These are phyloP conservation scores for Microcyclospora pomicola DNA, from an alignment of 2,329 filamentous ascomycete genomes.

Conservation along the genomic window DNA sequence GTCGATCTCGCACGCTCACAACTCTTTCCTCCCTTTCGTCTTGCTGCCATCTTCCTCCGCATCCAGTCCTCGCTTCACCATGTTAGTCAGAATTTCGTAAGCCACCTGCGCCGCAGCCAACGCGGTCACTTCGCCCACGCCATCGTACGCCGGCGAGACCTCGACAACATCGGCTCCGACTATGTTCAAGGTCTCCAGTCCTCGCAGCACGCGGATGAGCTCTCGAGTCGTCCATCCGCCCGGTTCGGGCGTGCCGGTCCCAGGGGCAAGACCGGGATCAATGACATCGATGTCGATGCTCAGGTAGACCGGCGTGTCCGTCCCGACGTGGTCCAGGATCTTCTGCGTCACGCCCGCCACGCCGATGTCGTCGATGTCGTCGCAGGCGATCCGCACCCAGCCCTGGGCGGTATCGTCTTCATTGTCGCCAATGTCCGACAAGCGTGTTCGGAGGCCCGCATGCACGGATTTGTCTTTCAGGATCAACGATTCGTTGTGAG, in stretches of 20 bases:
- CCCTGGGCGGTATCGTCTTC: conserved; percentile 59
- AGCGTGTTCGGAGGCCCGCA: conserved; percentile 65
- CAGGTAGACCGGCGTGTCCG: conserved; percentile 65
- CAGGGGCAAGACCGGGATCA: conserved; percentile 56
- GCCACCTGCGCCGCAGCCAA: conserved; percentile 72
- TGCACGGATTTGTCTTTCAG: conserved; percentile 63
- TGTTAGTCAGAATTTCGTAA: conserved; percentile 71
- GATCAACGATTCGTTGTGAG: conserved; percentile 66
- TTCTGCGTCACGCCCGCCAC: conserved; percentile 52
- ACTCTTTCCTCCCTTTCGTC: too few relatives aligned
- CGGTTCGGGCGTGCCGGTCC: conserved; percentile 67
- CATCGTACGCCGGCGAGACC: conserved; percentile 75
- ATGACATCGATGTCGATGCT: conserved; percentile 71
- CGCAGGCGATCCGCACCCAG: conserved; percentile 66
- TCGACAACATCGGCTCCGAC: conserved; percentile 87
- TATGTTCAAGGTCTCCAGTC: conserved; percentile 68
- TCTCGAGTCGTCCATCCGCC: conserved; percentile 86
- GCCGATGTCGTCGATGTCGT: conserved; percentile 78
- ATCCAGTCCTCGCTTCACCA: conserved; percentile 46
- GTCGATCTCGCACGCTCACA: too few relatives aligned
- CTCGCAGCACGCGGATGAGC: conserved; percentile 68
- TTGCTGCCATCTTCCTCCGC: conserved; percentile 14
- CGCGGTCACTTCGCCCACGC: conserved; percentile 64
- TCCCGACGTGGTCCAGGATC: conserved; percentile 60
- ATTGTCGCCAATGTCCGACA: conserved; percentile 56